These are phyloP conservation scores for Atkinsonella texensis DNA, from an alignment of 2,329 filamentous ascomycete species.

Conservation along the genomic window DNA sequence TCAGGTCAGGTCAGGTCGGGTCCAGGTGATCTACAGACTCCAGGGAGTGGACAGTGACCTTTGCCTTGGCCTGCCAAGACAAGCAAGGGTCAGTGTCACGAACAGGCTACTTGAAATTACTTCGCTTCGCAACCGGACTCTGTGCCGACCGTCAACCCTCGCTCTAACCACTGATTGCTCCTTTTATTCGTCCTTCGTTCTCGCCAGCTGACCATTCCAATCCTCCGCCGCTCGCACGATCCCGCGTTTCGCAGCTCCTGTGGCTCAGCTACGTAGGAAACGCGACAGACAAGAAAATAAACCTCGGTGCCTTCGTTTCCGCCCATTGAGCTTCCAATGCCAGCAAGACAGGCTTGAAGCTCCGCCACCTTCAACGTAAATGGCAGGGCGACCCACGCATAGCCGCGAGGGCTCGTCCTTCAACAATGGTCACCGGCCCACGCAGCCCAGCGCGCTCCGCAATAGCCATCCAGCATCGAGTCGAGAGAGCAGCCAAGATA, in stretches of 20 bases:
- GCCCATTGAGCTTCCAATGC: not conserved
- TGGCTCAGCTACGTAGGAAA: not conserved
- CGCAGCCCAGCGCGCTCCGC: constrained; percentile 33
- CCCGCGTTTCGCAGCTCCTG: not conserved
- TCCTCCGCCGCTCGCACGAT: not conserved
- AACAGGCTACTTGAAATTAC: not conserved
- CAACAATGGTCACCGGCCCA: constrained; percentile 25
- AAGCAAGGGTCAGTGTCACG: not conserved
- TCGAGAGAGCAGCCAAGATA: constrained; percentile 10
- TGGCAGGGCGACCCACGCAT: constrained; percentile 16
- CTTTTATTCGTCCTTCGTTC: not conserved
- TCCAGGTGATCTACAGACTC: too few species aligned
- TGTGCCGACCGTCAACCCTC: not conserved
- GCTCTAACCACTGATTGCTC: not conserved
- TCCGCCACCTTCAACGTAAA: constrained; percentile 7
- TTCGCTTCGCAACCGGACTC: not conserved
- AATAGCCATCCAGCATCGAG: constrained; percentile 28
- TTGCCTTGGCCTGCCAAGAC: too few species aligned
- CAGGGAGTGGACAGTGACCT: too few species aligned
- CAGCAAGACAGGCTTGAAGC: not conserved
- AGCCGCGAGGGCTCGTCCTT: constrained; percentile 17
- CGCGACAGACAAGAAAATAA: not conserved
- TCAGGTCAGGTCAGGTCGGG: too few species aligned
- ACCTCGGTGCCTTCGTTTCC: not conserved
- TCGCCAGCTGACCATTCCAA: not conserved